Conservation (phyloP, 148 eudicot species). For the Vaccinium myrtillus region DNA sequence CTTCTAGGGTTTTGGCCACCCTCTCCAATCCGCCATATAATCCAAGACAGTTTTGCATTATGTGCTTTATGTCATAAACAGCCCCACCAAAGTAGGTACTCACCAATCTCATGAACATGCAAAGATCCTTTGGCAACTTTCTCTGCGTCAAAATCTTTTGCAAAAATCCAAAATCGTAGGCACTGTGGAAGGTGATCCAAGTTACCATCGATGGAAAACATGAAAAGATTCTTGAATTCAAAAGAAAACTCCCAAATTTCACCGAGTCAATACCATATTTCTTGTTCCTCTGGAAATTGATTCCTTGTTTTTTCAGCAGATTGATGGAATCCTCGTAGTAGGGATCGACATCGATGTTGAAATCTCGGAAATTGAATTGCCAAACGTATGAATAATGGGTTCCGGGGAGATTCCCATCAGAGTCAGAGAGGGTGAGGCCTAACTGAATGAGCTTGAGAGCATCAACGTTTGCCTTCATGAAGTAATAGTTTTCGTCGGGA, state of each 20-base stretch:
- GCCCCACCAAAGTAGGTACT: slow-evolving; percentile 27
- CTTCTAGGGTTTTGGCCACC: slow-evolving; percentile 28
- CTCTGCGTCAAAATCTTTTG: slow-evolving; percentile 7
- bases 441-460: not conserved
- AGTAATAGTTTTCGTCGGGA: not conserved
- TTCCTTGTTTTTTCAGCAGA: not conserved
- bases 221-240: not conserved
- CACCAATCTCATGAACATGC: slow-evolving; percentile 23
- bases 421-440: not conserved
- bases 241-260: not conserved
- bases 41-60: slow-evolving; percentile 28
- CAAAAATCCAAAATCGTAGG: slow-evolving; percentile 19
- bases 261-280: not conserved
- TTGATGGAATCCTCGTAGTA: not conserved
- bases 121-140: slow-evolving; percentile 16
- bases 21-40: slow-evolving; percentile 43
- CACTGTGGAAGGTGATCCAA: slow-evolving; percentile 36
- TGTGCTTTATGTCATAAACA: slow-evolving; percentile 35
- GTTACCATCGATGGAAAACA: slow-evolving; percentile 15
- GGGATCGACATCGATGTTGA: not conserved
- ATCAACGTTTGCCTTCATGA: not conserved
- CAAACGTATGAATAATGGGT: not conserved
- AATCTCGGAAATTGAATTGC: not conserved
- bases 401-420: not conserved
- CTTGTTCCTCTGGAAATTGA: not conserved